Evolutionary conservation across 1,139 yeast genomes (phyloP), one percentile per base, ranked within the genome.

Genomic region (Maudiozyma humilis): DNA sequence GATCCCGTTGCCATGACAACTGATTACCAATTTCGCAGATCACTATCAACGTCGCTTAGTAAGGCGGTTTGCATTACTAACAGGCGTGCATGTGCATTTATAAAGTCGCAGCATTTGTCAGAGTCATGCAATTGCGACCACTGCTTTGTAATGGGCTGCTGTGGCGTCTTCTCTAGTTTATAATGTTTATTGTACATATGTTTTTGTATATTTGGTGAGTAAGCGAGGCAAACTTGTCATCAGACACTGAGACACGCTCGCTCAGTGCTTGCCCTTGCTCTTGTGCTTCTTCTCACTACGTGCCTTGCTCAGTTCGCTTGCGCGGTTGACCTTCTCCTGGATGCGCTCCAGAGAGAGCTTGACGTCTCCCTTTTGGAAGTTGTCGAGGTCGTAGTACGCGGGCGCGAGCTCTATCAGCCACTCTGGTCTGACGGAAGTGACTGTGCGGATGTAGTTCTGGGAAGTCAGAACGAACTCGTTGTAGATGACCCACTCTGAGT

Each of bases 391-490:
- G 64, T 81, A 88, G 63, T 88, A 88, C 45, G 78, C 81, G 3
- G 96, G 95, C 1, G 96, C 95, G 48, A 81, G 68, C 59, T 88
- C 93, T 43, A 88, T 70, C 54, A 85, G 59, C 67, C 98, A 85
- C 57, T 88, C 96, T 1, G 97, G 94, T 60, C 81, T 82, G 44
- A 91, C 81, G 5, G 80, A 73, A n/a, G 97, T 91, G 13, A 89
- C 96, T 0, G 97, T 91, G 56, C 98, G 75, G 51, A 91, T 87
- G 63, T 91, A 91, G 63, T 91, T 91, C 65, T 89, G 86, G 20
- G 93, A 78, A 2, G 98, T 91, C 52, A 91, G 72, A 33, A 91
- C 98, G 68, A 91, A 86, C 67, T 91, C 98, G 64, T 91, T 86
- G 71, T 91, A 91, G 44, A 91, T 73, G 38, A 91, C 87, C 93